phyloP scores from a whole-genome alignment of 768 basidiomycete genomes.

The Boletus vermiculosoides region DNA sequence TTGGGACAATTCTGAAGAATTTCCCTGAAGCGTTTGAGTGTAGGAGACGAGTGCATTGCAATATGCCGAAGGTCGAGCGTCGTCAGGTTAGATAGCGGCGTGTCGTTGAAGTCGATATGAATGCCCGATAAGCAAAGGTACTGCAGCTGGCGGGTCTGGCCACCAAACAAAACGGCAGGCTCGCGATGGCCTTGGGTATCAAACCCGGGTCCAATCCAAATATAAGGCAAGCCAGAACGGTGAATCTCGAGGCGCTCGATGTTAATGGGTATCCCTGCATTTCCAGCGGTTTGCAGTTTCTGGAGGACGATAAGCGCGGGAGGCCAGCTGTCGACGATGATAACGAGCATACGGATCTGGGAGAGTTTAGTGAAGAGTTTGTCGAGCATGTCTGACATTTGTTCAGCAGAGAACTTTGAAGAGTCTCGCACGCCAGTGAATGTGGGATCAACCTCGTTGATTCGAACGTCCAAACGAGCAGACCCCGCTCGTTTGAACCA shows the following conservation, averaged over 20 bases:
- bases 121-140: constrained; percentile 58
- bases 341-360: constrained; percentile 58
- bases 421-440: constrained; percentile 27
- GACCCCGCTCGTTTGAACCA: constrained; percentile 59
- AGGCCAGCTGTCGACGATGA: constrained; percentile 57
- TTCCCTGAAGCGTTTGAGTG: constrained; percentile 48
- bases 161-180: constrained; percentile 51
- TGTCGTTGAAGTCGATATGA: constrained; percentile 56
- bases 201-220: constrained; percentile 45
- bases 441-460: constrained; percentile 43
- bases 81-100: constrained; percentile 51
- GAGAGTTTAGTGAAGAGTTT: constrained; percentile 49
- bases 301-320: constrained; percentile 51
- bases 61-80: constrained; percentile 65
- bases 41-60: constrained; percentile 51
- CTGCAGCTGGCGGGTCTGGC: constrained; percentile 42
- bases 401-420: constrained; percentile 37
- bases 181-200: constrained; percentile 33
- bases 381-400: constrained; percentile 51
- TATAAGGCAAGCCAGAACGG: constrained; percentile 48
- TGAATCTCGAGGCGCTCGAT: constrained; percentile 69
- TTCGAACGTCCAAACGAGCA: constrained; percentile 58
- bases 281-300: constrained; percentile 41
- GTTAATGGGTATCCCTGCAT: constrained; percentile 36
- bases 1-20: constrained; percentile 50